Conservation (phyloP, 768 basidiomycete species). For the Rhizopogon roseolus region DNA sequence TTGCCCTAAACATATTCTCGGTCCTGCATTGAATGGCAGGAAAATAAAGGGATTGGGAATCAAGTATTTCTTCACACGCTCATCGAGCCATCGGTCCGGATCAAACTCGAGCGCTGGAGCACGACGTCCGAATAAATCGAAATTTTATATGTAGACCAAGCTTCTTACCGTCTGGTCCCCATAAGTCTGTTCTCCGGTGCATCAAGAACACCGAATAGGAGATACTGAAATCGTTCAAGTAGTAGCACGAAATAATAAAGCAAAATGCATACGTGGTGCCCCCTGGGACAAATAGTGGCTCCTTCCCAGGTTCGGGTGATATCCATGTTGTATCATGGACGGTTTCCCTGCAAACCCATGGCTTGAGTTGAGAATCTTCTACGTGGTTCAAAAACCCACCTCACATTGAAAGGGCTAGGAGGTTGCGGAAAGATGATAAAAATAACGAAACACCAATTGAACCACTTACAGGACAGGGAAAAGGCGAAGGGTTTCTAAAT, state of each 20-base stretch:
- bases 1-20: constrained; percentile 32
- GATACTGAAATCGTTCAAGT: constrained; percentile 11
- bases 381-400: constrained; percentile 12
- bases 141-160: not conserved
- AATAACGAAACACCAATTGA: not conserved
- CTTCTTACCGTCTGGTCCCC: constrained; percentile 30
- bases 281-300: constrained; percentile 26
- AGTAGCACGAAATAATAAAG: not conserved
- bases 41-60: constrained; percentile 37
- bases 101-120: constrained; percentile 27
- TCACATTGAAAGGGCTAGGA: constrained; percentile 28
- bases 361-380: not conserved
- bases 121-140: not conserved
- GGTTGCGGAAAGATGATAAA: not conserved
- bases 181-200: constrained; percentile 33
- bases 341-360: constrained; percentile 11
- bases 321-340: constrained; percentile 20
- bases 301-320: constrained; percentile 12
- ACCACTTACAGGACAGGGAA: constrained; percentile 27
- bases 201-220: constrained; percentile 24
- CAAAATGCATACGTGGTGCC: constrained; percentile 12
- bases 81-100: constrained; percentile 37
- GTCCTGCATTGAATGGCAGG: constrained; percentile 39
- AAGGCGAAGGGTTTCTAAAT: constrained; percentile 26
- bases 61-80: constrained; percentile 28